Evolutionary conservation across 352 stramenopile genomes (phyloP), one percentile per base, ranked within the genome.

Genomic region (Phytopythium cucurbitacearum): DNA sequence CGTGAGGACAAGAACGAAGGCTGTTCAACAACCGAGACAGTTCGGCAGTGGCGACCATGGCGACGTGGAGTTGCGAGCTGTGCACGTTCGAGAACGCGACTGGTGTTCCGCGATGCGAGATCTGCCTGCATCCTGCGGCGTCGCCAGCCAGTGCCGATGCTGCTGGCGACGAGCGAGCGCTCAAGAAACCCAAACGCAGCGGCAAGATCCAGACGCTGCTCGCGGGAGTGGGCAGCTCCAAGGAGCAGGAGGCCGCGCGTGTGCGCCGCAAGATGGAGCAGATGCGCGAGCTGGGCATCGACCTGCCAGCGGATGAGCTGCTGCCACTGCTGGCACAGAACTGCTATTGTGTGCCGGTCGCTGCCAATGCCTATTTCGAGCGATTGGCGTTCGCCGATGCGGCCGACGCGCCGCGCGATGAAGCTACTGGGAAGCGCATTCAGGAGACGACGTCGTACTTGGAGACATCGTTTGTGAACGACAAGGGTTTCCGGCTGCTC

Each of bases 301-400:
- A 82, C 2, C 56, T 94, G n/a, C 58, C 74, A 0, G 47, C 73
- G 5, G 64, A 77, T 7, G 65, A 85, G 10, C 56, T 88, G 50
- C 59, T 72, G 58, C 60, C 65, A 47, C 59, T 94, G 51, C 61
- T 94, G 46, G 67, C 78, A 40, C 74, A 73, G 44, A 89, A 90
- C 51, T 89, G 78, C 66, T 91, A 81, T 60, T 85, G 78, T 48
- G 80, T 94, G 12, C 69, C 65, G 7, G 76, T 70, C 13, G 81
- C 81, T 5, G 81, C 80, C 28, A 86, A 73, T 50, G 80, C 79
- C 39, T 90, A 85, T 68, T 94, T 91, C 55, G 84, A 94, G 54
- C 69, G 60, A 7, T 21, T 76, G 53, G 51, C 62, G 12, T 51
- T n/a, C n/a, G 48, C 48, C 28, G 38, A 57, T 8, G 35, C n/a